Evolutionary conservation across 1,139 yeast genomes (phyloP).

Genomic region (Hyphopichia burtonii): DNA sequence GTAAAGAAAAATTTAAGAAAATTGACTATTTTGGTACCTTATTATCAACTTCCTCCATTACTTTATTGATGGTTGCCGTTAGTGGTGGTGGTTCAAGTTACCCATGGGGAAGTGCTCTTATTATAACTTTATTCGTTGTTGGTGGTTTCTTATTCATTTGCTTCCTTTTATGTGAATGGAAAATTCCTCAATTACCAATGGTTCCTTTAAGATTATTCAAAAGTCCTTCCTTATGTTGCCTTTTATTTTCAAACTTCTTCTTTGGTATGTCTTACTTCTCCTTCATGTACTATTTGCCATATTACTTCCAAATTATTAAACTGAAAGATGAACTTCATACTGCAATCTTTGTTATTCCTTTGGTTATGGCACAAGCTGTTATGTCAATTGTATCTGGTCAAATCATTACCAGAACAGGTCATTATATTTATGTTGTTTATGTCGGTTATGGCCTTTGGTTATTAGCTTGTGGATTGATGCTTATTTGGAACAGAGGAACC

Average conservation of each 20-base stretch:
- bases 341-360: constrained; percentile 40
- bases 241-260: constrained; percentile 44
- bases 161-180: constrained; percentile 51
- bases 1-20: constrained; percentile 33
- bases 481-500: constrained; percentile 31
- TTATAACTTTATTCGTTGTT: constrained; percentile 45
- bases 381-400: constrained; percentile 44
- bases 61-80: constrained; percentile 48
- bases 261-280: constrained; percentile 51
- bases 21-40: constrained; percentile 52
- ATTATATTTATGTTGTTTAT: constrained; percentile 40
- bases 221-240: constrained; percentile 34
- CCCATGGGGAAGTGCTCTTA: constrained; percentile 49
- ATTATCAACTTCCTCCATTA: constrained; percentile 42
- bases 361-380: constrained; percentile 41
- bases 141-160: constrained; percentile 42
- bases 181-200: constrained; percentile 52
- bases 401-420: constrained; percentile 40
- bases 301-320: constrained; percentile 51
- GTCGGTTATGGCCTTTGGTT: constrained; percentile 47
- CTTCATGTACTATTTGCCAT: constrained; percentile 46
- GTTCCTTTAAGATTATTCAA: constrained; percentile 52
- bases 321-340: constrained; percentile 37
- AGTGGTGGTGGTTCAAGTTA: constrained; percentile 58
- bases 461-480: constrained; percentile 35